Evolutionary conservation across 1,139 yeast species (phyloP).

Genomic region (Yamadazyma diospyri): DNA sequence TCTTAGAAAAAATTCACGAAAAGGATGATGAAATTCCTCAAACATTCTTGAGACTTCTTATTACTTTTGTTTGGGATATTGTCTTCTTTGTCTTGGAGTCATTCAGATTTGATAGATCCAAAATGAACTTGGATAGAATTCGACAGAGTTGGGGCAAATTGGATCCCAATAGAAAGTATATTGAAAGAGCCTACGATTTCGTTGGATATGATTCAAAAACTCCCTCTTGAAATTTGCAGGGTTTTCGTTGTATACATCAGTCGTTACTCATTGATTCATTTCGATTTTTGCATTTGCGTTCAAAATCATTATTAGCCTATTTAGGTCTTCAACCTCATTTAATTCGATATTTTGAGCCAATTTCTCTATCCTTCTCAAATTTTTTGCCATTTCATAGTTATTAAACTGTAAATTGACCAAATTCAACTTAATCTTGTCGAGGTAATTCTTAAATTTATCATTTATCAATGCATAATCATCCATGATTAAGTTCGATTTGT

Average conservation of each 20-base stretch:
- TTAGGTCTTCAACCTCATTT: conserved; percentile 13
- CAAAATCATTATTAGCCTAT: conserved; percentile 19
- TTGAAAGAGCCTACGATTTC: conserved; percentile 34
- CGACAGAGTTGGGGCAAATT: conserved; percentile 41
- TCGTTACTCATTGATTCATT: not conserved
- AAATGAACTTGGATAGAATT: conserved; percentile 45
- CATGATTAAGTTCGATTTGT: conserved; percentile 14
- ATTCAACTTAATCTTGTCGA: conserved; percentile 14
- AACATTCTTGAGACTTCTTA: conserved; percentile 18
- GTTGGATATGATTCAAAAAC: conserved; percentile 23
- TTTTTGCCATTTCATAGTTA: conserved; percentile 12
- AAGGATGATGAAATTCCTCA: conserved; percentile 8
- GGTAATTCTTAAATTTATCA: conserved; percentile 15
- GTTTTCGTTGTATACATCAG: not conserved
- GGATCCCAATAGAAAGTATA: conserved; percentile 43
- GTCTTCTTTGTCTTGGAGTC: conserved; percentile 27
- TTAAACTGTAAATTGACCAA: conserved; percentile 17
- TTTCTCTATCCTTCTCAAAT: conserved; percentile 12
- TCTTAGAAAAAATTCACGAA: conserved; percentile 8
- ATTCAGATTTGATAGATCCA: conserved; percentile 35
- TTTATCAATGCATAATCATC: conserved; percentile 14
- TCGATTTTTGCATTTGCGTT: conserved; percentile 13
- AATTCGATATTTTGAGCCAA: conserved; percentile 8
- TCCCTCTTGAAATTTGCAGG: not conserved
- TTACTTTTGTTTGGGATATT: conserved; percentile 31